A percentile compares a stretch with the other conserved stretches of the same genome.
phyloP scores from a whole-genome alignment of 1,284 basidiomycete species.

The Marasmius oreades region DNA sequence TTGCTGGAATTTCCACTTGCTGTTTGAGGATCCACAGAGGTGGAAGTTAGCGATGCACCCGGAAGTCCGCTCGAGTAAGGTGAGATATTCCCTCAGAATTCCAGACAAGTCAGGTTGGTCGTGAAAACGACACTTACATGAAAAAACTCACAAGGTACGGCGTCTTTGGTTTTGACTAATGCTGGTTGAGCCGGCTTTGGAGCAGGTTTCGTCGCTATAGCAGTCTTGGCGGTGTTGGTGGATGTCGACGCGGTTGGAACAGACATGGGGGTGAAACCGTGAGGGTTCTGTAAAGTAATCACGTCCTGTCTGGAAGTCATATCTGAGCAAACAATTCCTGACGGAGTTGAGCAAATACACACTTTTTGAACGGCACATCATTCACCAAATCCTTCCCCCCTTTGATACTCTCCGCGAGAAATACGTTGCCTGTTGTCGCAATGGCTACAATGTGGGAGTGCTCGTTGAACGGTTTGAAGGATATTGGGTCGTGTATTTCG shows the following conservation, averaged over 20 bases:
- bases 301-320: slow-evolving; percentile 68
- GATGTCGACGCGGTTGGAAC: slow-evolving; percentile 19
- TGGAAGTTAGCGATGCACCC: slow-evolving; percentile 92
- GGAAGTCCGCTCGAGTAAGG: slow-evolving; percentile 89
- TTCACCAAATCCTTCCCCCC: slow-evolving; percentile 82
- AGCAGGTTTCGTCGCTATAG: slow-evolving; percentile 29
- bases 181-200: slow-evolving; percentile 32
- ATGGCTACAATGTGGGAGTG: slow-evolving; percentile 91
- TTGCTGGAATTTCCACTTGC: slow-evolving; percentile 55
- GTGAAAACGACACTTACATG: slow-evolving; percentile 1
- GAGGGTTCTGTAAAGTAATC: slow-evolving; percentile 90
- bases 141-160: slow-evolving; percentile 57
- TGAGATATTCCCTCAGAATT: slow-evolving; percentile 78
- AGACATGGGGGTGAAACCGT: slow-evolving; percentile 61
- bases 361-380: slow-evolving; percentile 87
- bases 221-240: slow-evolving; percentile 28
- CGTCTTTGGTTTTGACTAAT: slow-evolving; percentile 50
- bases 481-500: slow-evolving; percentile 87
- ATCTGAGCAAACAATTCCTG: slow-evolving; percentile 1
- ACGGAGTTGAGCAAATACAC: slow-evolving; percentile 14
- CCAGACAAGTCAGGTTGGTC: slow-evolving; percentile 1
- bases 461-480: slow-evolving; percentile 89
- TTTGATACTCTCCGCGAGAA: slow-evolving; percentile 86
- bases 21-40: slow-evolving; percentile 81
- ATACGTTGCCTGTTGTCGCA: slow-evolving; percentile 90